Evolutionary conservation across 768 basidiomycete genomes (phyloP), one percentile per base, ranked within the genome.

Genomic region (Candolleomyces efflorescens): DNA sequence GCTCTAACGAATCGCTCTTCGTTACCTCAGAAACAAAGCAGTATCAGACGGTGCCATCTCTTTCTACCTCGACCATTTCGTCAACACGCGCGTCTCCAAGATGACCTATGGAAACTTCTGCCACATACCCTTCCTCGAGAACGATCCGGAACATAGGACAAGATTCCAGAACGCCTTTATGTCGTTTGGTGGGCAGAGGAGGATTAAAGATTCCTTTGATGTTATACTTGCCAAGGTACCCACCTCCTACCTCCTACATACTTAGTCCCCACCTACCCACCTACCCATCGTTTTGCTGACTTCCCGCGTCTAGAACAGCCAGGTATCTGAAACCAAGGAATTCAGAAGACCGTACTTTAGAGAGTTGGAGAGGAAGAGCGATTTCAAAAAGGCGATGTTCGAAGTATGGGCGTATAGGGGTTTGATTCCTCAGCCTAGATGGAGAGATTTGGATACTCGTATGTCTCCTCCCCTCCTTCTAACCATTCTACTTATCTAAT

Each of bases 1-100:
- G 52, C 51, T 59, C 20, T 12, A 6, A 32, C n/a, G 13, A 17
- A n/a, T 53, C 3, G 32, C 2, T 26, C 9, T 13, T 3, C 23
- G 1, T 27, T 9, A 13, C 1, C 23, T 10, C 47, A 72, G 71
- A 0, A 69, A 82, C 75, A 65, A 73, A 55, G 82, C 80, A 0
- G 82, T 84, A 9, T 79, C 83, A 1, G 79, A 83, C 48, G 82
- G 83, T 2, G 79, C 71, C 2, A 67, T 73, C 17, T 72, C 70
- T 1, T 72, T 71, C 59, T 67, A 72, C 53, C 75, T 84, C 17
- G 78, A 84, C 57, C 77, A 78, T 59, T 75, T 76, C 13, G 82
- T 84, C 5, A 71, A 75, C 5, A 72, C 72, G 4, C 75, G 83
- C 27, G 27, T 59, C 3, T 36, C 51, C 36, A 53, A 53, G 15